phyloP scores from a whole-genome alignment of 163 green algal genomes.

The Prototheca wickerhamii region DNA sequence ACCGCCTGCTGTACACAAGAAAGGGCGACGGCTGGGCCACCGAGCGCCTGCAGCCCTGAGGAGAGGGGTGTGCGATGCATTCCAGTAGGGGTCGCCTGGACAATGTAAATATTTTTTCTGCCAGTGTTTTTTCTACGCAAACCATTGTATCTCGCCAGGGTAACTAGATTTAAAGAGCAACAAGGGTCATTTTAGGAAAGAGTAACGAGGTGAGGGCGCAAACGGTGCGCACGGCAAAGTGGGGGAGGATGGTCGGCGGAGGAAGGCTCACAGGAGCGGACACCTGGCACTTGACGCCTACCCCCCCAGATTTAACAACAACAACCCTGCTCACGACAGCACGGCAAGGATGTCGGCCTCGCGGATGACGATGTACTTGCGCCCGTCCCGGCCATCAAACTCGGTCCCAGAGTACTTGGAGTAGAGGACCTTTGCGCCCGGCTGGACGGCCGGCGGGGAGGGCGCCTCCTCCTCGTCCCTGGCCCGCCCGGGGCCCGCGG shows the following conservation, averaged over 20 bases:
- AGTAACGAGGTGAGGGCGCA: too few species aligned
- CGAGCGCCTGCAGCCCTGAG: background rate
- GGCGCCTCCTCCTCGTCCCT: slow-evolving; percentile 61
- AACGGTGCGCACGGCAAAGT: too few species aligned
- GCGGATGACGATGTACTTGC: slow-evolving; percentile 78
- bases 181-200: too few species aligned
- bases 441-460: slow-evolving; percentile 52
- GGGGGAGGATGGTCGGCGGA: too few species aligned
- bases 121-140: too few species aligned
- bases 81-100: too few species aligned
- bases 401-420: slow-evolving; percentile 82
- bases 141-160: background rate
- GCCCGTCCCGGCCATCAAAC: slow-evolving; percentile 65
- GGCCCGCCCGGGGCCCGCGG: slow-evolving; percentile 58
- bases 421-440: slow-evolving; percentile 87
- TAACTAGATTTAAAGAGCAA: background rate
- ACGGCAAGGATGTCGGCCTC: slow-evolving; percentile 79
- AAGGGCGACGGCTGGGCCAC: background rate
- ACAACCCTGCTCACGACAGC: slow-evolving; percentile 50
- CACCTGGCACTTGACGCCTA: background rate
- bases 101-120: too few species aligned
- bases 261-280: too few species aligned
- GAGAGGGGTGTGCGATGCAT: too few species aligned
- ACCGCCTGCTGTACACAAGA: slow-evolving; percentile 56
- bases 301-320: background rate